Evolutionary conservation across 2,329 filamentous ascomycete genomes (phyloP), one percentile per base, ranked within the genome.

Genomic region (Aaosphaeria arxii): DNA sequence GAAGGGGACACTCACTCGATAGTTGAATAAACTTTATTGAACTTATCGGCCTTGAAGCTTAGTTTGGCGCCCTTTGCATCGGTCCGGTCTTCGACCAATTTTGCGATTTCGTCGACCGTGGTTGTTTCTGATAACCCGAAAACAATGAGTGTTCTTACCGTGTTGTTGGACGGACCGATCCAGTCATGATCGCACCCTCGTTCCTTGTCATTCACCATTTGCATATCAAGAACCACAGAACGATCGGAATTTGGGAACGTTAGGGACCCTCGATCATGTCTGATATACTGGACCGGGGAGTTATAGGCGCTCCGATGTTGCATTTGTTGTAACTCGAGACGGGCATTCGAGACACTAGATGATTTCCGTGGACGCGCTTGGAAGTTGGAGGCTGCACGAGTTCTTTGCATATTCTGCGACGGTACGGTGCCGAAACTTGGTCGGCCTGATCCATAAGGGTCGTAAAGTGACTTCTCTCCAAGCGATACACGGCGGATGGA

Each of bases 121-220:
- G n/a, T n/a, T n/a, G 33, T 36, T 9, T 36, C 33, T 9, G 33
- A 9, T 4, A 36, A 36, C 13, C 60, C 56, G 24, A 49, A 51
- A 9, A 69, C 51, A 43, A 56, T 63, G 5, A 70, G 56, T 30
- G 61, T 54, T 5, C 42, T 59, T 11, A 69, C 64, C 7, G 43
- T 53, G 11, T 53, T 36, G 40, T 66, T 67, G 5, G 56, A 49
- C 5, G 61, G 61, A 3, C 63, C 66, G 36, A 70, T 70, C 57
- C 59, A 68, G 5, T 50, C 45, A 13, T 59, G 43, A 40, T 52
- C 41, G 30, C 66, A 69, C 5, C 64, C 64, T 43, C 40, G 44
- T 6, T 53, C 41, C 7, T 31, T 31, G 35, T 69, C 59, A 6
- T 55, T 44, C 31, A 49, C 57, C 11, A 40, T 24, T 9, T 36